Conservation (phyloP, 1,284 basidiomycete genomes). For the Moniliophthora roreri region DNA sequence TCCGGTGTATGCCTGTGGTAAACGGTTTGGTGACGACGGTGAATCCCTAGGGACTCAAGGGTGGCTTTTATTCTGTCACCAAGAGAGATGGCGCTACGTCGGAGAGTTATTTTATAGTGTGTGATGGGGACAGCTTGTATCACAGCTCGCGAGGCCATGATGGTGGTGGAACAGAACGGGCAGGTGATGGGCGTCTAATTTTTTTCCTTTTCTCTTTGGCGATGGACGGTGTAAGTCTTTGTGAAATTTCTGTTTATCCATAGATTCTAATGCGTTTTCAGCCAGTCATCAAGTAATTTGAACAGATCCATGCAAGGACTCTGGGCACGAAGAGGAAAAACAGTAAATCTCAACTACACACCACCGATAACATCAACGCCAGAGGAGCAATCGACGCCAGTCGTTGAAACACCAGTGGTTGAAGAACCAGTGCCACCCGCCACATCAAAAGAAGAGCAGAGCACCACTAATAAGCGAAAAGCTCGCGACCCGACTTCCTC, state of each 20-base stretch:
- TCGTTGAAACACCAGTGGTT: conserved; percentile 26
- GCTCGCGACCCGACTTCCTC: no score
- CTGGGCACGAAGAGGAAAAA: conserved; percentile 62
- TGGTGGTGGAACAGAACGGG: not conserved
- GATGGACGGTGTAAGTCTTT: conserved; percentile 15
- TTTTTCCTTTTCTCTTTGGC: not conserved
- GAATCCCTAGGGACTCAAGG: conserved; percentile 74
- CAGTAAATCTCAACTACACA: conserved; percentile 67
- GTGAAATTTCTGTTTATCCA: not conserved
- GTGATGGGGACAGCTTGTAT: conserved; percentile 56
- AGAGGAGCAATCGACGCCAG: conserved; percentile 17
- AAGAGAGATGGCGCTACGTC: conserved; percentile 81
- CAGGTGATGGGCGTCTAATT: not conserved
- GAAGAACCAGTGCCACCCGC: conserved; percentile 21
- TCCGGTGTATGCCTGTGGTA: conserved; percentile 74
- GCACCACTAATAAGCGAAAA: not conserved
- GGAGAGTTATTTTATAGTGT: conserved; percentile 83
- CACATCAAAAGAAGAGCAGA: not conserved
- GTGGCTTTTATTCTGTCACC: conserved; percentile 72
- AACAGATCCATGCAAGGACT: conserved; percentile 77
- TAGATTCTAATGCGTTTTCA: conserved; percentile 35
- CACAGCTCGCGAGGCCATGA: no score
- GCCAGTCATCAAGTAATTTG: conserved; percentile 68
- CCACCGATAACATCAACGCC: conserved; percentile 23
- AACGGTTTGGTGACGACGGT: conserved; percentile 79